phyloP scores from a whole-genome alignment of 2,329 filamentous ascomycete genomes.

The Nemania sp. region DNA sequence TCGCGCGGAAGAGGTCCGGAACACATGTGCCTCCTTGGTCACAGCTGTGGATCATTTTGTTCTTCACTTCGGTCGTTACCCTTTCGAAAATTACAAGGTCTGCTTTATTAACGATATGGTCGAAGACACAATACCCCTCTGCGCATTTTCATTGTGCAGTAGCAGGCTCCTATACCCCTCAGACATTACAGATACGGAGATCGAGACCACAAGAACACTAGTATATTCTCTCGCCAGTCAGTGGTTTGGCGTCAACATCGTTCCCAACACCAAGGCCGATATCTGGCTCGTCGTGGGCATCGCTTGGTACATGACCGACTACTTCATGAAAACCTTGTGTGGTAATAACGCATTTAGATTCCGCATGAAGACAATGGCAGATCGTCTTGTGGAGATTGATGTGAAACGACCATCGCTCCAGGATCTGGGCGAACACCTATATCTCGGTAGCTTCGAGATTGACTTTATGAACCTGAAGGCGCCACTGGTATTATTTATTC shows the following conservation, averaged over 20 bases:
- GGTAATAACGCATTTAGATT: conserved; percentile 96
- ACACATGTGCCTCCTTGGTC: conserved; percentile 84
- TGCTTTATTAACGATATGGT: conserved; percentile 92
- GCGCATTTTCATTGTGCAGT: conserved; percentile 86
- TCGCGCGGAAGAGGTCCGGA: conserved; percentile 78
- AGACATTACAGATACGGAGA: conserved; percentile 82
- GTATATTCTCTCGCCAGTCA: conserved; percentile 87
- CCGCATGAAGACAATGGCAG: conserved; percentile 82
- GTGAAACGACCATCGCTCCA: conserved; percentile 80
- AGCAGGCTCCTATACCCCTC: conserved; percentile 83
- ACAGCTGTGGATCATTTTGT: conserved; percentile 90
- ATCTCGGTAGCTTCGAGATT: conserved; percentile 81
- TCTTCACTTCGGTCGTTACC: conserved; percentile 85
- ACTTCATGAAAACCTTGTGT: conserved; percentile 87
- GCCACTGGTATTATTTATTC: conserved; percentile 86
- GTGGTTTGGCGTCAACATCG: conserved; percentile 92
- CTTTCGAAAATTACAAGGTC: conserved; percentile 88
- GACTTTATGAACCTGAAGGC: conserved; percentile 93
- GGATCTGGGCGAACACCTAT: conserved; percentile 76
- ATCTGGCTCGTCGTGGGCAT: conserved; percentile 89
- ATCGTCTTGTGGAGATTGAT: conserved; percentile 81
- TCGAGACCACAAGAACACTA: conserved; percentile 78
- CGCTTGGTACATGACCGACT: conserved; percentile 92
- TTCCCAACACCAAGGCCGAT: conserved; percentile 79
- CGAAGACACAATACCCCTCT: conserved; percentile 74